Evolutionary conservation across 83 land plant species (phyloP), one percentile per base, ranked within the genome.

Genomic region (Picea engelmannii): DNA sequence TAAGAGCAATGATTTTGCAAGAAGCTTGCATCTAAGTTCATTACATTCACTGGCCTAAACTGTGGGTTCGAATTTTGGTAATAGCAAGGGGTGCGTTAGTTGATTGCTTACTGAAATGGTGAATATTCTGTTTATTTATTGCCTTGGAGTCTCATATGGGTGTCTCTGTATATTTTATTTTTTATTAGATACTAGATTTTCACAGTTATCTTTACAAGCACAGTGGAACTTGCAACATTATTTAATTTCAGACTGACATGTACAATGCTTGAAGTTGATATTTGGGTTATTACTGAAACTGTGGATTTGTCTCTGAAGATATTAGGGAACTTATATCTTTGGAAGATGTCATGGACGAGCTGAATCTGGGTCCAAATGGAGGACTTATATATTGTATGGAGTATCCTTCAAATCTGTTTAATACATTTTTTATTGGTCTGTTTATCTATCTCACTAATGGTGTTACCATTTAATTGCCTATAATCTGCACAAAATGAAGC

Each of bases 301-400:
- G 27, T 66, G 83, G 18, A 73, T 82, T 80, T 9, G 5, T 74
- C 4, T 44, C 10, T 25, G 84, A 88, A 97, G 99, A 98, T 92
- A 98, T 98, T 35, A 86, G 99, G 80, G 99, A 98, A 68, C 93
- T 98, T 44, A 86, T 98, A 13, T 87, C 91, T 44, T 83, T 98
- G 86, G 99, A 98, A 69, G 99, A 98, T 92, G 99, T 96, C 40
- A 98, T 98, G 99, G 99, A 98, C 82, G 97, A 94, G 44, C 86
- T 94, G 81, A 93, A 93, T 9, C 78, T 95, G 25, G 99, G 99
- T 10, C 99, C 99, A 2, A 98, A 98, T 83, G 99, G 99, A 47
- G 99, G 93, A 16, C 96, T 98, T 78, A 82, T 98, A 9, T 98
- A 96, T 86, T 98, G 99, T 89, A 98, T 98, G 99, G 98, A 98